Percentiles rank a stretch among this genome's conserved stretches.
These are phyloP conservation scores for Colletotrichum melonis DNA, from an alignment of 2,329 filamentous ascomycete species.

Conservation along the genomic window DNA sequence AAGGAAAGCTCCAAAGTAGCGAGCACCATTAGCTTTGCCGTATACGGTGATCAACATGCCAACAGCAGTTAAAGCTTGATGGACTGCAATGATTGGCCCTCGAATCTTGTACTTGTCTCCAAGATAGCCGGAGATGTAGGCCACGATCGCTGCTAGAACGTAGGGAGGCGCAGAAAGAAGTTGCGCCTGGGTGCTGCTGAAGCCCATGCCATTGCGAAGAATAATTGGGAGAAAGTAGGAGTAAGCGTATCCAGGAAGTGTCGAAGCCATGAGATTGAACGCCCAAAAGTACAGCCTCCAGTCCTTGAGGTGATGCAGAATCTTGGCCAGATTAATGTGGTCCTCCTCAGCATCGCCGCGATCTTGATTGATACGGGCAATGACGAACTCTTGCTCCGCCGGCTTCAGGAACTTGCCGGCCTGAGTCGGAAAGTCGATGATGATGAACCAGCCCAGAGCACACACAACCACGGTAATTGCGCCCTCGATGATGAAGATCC, in stretches of 20 bases:
- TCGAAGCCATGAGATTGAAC: conserved; percentile 46
- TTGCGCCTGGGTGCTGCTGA: neutral
- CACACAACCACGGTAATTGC: neutral
- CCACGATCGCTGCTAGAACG: neutral
- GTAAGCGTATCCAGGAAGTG: conserved; percentile 43
- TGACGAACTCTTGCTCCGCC: neutral
- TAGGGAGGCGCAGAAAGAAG: neutral
- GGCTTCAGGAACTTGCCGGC: neutral
- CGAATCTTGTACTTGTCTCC: neutral
- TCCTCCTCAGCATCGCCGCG: conserved; percentile 39
- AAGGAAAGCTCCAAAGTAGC: neutral
- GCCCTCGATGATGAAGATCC: neutral
- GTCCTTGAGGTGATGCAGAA: conserved; percentile 44
- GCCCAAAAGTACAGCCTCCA: conserved; percentile 49
- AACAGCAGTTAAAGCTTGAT: neutral
- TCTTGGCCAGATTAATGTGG: conserved; percentile 38
- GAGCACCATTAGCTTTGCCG: neutral
- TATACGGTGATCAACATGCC: neutral
- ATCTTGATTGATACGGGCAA: neutral
- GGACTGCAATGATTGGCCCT: neutral
- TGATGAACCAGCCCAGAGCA: neutral
- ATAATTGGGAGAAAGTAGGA: neutral
- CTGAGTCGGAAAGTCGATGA: neutral
- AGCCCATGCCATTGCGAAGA: neutral
- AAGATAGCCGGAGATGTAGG: neutral